Evolutionary conservation across 108 stramenopile genomes (phyloP), one percentile per base, ranked within the genome.

Genomic region (Licmophora abbreviata): DNA sequence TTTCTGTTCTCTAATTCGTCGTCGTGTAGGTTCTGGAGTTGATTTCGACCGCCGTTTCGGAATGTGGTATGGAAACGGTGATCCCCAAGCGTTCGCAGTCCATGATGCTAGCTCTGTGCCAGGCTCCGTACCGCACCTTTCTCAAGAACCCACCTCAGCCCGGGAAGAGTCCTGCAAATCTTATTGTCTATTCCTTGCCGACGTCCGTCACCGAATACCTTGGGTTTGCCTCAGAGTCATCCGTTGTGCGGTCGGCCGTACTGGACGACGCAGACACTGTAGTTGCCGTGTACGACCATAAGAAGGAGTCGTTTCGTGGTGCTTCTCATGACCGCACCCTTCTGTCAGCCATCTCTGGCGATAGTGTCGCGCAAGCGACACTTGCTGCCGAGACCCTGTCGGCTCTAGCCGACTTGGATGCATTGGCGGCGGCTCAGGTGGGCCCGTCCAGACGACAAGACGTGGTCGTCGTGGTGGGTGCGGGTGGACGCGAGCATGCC

Each of bases 401-500:
- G 37, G 67, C 79, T 8, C 44, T 88, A 4, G 51, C 74, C 9
- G 44, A 66, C 27, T 58, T 81, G 28, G 86, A 88, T 38, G 28
- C 29, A 17, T 29, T 52, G 37, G 72, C 68, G 12, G 65, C 79
- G 9, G 32, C 34, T 20, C 60, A 76, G 54, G 51, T 79, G 11
- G 45, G 59, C 23, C 18, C 61, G 5, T 31, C 42, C 9, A 59
- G 55, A 31, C 25, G 47, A 38, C 53, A 69, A 22, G 82, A 87
- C 71, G 58, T 65, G 34, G 81, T 93, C 3, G 77, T 93, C 30
- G 79, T 93, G 25, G 78, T 93, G 29, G 92, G 92, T 46, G 72
- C 75, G 17, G 92, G 91, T 41, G 91, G 91, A 3, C 68, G 87
- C 35, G 92, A 93, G 54, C 92, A 93, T 61, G 92, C 92, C 14